Base-by-base conservation (phyloP, 495 filamentous ascomycete species). In the Rusavskia elegans region DNA sequence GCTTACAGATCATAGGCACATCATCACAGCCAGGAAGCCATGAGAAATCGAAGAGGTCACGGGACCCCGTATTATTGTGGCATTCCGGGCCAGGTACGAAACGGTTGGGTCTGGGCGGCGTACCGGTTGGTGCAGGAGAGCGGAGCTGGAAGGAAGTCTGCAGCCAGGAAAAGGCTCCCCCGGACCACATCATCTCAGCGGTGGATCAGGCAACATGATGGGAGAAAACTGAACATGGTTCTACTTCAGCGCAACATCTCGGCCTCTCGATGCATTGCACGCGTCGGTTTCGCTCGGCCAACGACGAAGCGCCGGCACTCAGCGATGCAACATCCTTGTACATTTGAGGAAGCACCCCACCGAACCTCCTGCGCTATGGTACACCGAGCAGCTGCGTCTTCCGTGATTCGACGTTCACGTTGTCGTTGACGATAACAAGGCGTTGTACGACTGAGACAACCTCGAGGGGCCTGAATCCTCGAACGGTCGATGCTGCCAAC, bases 11-110 rank as follows among this genome's bases (percentile, higher is more conserved):
- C 16, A 40, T 46, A 59, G 57, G 53, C 50, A 59, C 36, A 56
- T 59, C 20, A 59, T 56, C 40, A 55, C 57, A 13, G 57, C 57
- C 17, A 50, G 57, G 14, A 55, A 51, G 46, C 57, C 57, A 36
- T 39, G 29, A 39, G 1, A 17, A 11, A 8, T 17, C 29, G 6
- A 17, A 46, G 9, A 42, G 40, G 4, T 42, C 14, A 17, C 14
- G 4, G 23, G 14, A 29, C 23, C 4, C 2, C 3, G 11, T 17
- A 16, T 21, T 17, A 5, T 29, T 29, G 19, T 17, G 2, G 23
- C 13, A 17, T 25, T 21, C 21, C 7, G 10, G 5, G 44, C 44
- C 5, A 29, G 19, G 20, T 3, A 16, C 8, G 23, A 8, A 46
- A 29, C 44, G 23, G 44, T 23, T 23, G 44, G 44, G 13, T 8